Evolutionary conservation across 495 filamentous ascomycete genomes (phyloP), one percentile per base, ranked within the genome.

Genomic region (Aspergillus cavernicola): DNA sequence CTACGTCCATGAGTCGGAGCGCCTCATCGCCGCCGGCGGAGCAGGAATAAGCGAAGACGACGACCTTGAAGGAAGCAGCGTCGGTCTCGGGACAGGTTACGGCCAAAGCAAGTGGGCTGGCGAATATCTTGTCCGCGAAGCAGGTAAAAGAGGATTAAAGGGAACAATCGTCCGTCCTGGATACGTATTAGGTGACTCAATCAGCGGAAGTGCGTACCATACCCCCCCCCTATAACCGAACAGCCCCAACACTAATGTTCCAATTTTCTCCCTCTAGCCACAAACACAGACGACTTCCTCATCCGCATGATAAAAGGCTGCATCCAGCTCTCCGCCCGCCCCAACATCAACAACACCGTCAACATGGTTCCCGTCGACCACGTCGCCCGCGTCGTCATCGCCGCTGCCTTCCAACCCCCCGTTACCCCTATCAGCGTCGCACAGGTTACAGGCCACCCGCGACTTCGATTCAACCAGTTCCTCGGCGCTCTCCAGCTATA

Each of bases 211-310:
- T 65, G 67, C 7, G 52, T 54, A 32, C 18, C 40, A 39, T 29
- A 5, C 23, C 19, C 48, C 35, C 10, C 16, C 18, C 2, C 11
- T n/a, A 6, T 40, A 36, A n/a, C n/a, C n/a, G n/a, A 13, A 38
- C 22, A 37, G 18, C 20, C 19, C n/a, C 15, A 35, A 32, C 3
- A 12, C 11, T 20, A 45, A 46, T 15, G 6, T 29, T 15, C 28
- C 38, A 44, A 8, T 20, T 32, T 48, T 7, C 28, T 26, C 16
- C 48, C 32, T 15, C 4, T 49, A 58, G 82, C 85, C 18, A 85
- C 82, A 55, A 91, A 86, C 68, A 90, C 87, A 8, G 92, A 97
- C 63, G 92, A 97, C 70, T 97, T 97, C 77, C 74, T 97, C 19
- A 80, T 96, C 47, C 87, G 93, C 41, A 81, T 97, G 79, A 65